Evolutionary conservation across 108 stramenopile genomes (phyloP).

Genomic region (Fragilariopsis cylindrus): DNA sequence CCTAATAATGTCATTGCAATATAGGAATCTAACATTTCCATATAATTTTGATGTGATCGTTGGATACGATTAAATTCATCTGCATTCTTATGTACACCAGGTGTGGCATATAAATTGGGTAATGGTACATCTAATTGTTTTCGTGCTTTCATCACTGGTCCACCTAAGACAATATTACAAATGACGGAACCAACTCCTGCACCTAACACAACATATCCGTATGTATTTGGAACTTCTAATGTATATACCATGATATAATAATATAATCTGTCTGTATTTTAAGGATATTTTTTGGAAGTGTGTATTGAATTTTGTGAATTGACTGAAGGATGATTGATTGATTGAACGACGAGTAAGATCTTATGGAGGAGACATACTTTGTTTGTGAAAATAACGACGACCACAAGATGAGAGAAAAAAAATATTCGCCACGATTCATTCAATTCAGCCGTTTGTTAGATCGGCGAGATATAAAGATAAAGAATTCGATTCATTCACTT

Average conservation of each 20-base stretch:
- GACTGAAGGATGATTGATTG: no score
- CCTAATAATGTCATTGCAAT: conserved; percentile 63
- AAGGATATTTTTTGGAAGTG: no score
- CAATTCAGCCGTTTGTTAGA: no score
- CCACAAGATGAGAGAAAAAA: no score
- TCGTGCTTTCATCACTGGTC: conserved; percentile 73
- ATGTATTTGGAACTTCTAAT: conserved; percentile 32
- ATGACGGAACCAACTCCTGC: conserved; percentile 52
- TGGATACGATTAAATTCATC: conserved; percentile 90
- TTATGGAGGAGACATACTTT: no score
- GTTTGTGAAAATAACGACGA: no score
- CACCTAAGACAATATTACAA: conserved; percentile 34
- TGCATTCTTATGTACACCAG: conserved; percentile 79
- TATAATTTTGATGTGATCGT: conserved; percentile 79
- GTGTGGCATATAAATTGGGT: conserved; percentile 85
- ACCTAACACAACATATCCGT: conserved; percentile 49
- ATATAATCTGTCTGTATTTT: background rate
- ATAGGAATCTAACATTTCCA: conserved; percentile 54
- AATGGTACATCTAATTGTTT: conserved; percentile 60
- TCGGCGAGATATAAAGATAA: no score
- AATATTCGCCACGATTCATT: no score
- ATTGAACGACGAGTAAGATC: no score
- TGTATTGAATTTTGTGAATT: no score
- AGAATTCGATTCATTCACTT: no score
- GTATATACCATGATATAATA: conserved; percentile 20